Evolutionary conservation across 1,139 yeast genomes (phyloP).

Genomic region (Yarrowia galli): DNA sequence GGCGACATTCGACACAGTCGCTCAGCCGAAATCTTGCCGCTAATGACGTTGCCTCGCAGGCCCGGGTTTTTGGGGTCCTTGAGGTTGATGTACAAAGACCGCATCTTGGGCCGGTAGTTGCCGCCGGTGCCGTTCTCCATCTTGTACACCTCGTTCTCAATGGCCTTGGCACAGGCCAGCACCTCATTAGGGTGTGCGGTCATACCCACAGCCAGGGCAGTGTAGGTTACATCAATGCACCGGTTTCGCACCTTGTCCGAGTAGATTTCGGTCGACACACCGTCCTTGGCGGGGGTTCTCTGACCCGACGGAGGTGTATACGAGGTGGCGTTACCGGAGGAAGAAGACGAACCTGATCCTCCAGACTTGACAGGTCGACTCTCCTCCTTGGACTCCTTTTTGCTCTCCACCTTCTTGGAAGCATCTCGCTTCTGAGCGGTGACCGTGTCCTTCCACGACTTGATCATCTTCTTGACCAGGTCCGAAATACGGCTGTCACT

Average conservation of each 20-base stretch:
- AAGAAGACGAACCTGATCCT: conserved; percentile 39
- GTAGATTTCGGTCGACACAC: conserved; percentile 71
- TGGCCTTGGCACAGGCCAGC: conserved; percentile 68
- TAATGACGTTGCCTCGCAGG: conserved; percentile 70
- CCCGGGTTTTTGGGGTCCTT: conserved; percentile 91
- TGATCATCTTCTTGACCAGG: conserved; percentile 81
- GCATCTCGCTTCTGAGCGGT: conserved; percentile 64
- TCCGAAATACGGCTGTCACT: conserved; percentile 68
- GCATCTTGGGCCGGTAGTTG: conserved; percentile 57
- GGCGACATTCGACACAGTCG: conserved; percentile 82
- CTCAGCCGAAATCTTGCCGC: conserved; percentile 68
- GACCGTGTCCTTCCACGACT: conserved; percentile 89
- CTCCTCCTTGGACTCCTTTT: conserved; percentile 41
- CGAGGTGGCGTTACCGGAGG: conserved; percentile 35
- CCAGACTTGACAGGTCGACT: conserved; percentile 43
- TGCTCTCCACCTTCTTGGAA: conserved; percentile 45
- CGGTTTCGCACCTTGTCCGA: conserved; percentile 83
- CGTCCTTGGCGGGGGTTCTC: conserved; percentile 82
- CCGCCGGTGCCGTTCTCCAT: conserved; percentile 60
- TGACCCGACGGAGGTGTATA: conserved; percentile 51
- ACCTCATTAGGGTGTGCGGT: conserved; percentile 65
- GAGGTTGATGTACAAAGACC: conserved; percentile 83
- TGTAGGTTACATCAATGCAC: conserved; percentile 81
- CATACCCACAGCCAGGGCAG: conserved; percentile 86
- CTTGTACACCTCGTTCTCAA: conserved; percentile 74